Conservation (phyloP, 768 basidiomycete species). For the Suillus alpinus region DNA sequence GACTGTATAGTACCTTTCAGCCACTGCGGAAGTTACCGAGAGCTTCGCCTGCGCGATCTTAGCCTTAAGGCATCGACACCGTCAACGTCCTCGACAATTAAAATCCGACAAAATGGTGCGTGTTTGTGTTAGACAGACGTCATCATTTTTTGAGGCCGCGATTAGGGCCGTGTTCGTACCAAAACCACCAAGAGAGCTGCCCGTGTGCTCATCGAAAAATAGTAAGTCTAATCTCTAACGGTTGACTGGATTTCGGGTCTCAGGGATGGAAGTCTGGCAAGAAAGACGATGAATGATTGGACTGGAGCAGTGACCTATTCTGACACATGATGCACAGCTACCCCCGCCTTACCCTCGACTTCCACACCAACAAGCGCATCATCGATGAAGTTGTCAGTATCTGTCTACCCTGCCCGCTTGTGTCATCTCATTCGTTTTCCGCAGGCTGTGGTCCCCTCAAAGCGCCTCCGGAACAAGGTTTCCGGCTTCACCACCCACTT, state of each 20-base stretch:
- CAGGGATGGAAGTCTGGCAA: background rate
- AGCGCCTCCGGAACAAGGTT: constrained; percentile 99
- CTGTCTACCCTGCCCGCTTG: constrained; percentile 6
- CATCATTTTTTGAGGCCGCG: constrained; percentile 1
- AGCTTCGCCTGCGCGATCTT: background rate
- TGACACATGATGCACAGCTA: constrained; percentile 55
- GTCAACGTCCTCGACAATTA: constrained; percentile 23
- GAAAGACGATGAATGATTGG: background rate
- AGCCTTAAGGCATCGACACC: constrained; percentile 13
- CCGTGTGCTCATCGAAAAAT: constrained; percentile 98
- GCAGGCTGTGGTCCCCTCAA: constrained; percentile 92
- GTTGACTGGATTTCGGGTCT: background rate
- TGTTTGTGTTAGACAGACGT: constrained; percentile 7
- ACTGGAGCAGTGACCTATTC: background rate
- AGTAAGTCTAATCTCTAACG: constrained; percentile 49
- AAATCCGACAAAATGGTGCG: constrained; percentile 49
- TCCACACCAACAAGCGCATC: constrained; percentile 99
- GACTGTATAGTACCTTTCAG: constrained; percentile 35
- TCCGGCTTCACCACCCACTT: constrained; percentile 99
- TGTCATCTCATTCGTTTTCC: background rate
- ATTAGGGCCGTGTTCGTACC: constrained; percentile 96
- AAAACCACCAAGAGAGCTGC: constrained; percentile 99
- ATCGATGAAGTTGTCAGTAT: constrained; percentile 91
- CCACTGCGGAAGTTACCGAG: constrained; percentile 30
- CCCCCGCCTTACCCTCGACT: constrained; percentile 97